Evolutionary conservation across 1,284 basidiomycete species (phyloP).

Genomic region (Ustilago nuda): DNA sequence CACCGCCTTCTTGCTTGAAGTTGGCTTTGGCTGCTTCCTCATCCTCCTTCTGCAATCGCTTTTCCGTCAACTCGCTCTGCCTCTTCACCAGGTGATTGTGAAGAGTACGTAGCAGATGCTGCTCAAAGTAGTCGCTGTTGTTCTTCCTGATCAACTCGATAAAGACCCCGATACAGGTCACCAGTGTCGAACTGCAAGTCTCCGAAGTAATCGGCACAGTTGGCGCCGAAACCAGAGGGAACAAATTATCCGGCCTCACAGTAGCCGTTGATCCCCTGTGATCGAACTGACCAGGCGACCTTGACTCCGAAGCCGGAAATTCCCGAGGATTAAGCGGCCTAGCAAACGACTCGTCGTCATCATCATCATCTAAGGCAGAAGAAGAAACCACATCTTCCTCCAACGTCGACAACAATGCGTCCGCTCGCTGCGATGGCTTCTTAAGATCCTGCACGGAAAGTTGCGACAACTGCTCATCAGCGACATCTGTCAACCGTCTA

Average conservation of each 20-base stretch:
- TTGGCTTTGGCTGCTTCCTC: constrained; percentile 55
- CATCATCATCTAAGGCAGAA: constrained; percentile 64
- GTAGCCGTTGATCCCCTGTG: constrained; percentile 65
- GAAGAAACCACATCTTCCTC: constrained; percentile 38
- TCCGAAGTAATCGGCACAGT: constrained; percentile 71
- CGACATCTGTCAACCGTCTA: constrained; percentile 49
- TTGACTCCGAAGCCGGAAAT: constrained; percentile 52
- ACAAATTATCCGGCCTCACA: constrained; percentile 53
- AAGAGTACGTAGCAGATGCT: constrained; percentile 94
- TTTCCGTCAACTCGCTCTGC: constrained; percentile 75
- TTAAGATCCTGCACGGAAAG: constrained; percentile 33
- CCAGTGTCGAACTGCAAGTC: constrained; percentile 86
- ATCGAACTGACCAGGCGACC: constrained; percentile 33
- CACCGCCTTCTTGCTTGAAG: constrained; percentile 10
- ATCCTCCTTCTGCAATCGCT: constrained; percentile 64
- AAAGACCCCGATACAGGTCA: constrained; percentile 87
- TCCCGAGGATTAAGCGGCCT: constrained; percentile 54
- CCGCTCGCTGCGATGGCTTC: constrained; percentile 34
- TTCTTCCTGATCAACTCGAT: constrained; percentile 98
- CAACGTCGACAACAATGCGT: constrained; percentile 23
- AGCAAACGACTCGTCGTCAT: constrained; percentile 60
- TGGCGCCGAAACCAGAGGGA: constrained; percentile 57
- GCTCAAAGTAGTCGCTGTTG: constrained; percentile 98
- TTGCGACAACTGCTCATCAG: constrained; percentile 53
- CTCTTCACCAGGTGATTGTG: constrained; percentile 88